Percentiles rank a stretch among this genome's conserved stretches.
phyloP scores from a whole-genome alignment of 1,284 basidiomycete species.

The Ganoderma lucidum region DNA sequence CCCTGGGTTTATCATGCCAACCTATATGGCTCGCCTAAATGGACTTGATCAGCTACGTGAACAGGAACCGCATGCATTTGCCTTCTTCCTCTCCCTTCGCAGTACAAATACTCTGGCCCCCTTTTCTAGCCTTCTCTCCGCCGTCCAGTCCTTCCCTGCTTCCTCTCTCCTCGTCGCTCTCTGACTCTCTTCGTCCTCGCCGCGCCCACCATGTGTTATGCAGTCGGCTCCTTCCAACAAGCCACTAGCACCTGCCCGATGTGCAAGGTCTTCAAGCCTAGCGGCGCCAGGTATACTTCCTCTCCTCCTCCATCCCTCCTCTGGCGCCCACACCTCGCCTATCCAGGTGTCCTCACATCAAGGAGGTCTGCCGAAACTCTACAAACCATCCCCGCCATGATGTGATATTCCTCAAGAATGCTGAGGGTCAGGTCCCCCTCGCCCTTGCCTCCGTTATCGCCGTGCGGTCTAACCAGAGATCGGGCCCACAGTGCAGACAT shows the following conservation, averaged over 20 bases:
- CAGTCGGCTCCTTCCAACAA: conserved; percentile 70
- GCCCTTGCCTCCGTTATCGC: conserved; percentile 29
- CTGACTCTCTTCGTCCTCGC: conserved; percentile 30
- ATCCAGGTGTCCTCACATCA: conserved; percentile 74
- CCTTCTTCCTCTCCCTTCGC: conserved; percentile 51
- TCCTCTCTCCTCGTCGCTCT: conserved; percentile 34
- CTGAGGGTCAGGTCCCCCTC: conserved; percentile 66
- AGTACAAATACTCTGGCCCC: conserved; percentile 54
- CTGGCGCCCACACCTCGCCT: conserved; percentile 32
- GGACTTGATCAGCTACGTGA: conserved; percentile 53
- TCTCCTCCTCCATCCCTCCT: conserved; percentile 26
- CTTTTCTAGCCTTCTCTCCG: conserved; percentile 45
- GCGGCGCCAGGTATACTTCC: conserved; percentile 54
- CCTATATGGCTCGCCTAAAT: conserved; percentile 44
- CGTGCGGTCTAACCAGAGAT: conserved; percentile 33
- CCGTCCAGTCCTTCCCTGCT: conserved; percentile 40
- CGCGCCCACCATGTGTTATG: conserved; percentile 70
- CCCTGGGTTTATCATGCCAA: conserved; percentile 39
- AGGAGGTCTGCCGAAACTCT: conserved; percentile 77
- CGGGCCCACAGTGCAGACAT: conserved; percentile 65
- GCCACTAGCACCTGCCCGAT: conserved; percentile 74
- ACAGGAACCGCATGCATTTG: conserved; percentile 58
- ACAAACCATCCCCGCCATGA: conserved; percentile 75
- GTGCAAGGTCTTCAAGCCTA: conserved; percentile 81
- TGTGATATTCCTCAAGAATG: conserved; percentile 80